phyloP scores from a whole-genome alignment of 2,329 filamentous ascomycete species.

The Colletotrichum salicis region DNA sequence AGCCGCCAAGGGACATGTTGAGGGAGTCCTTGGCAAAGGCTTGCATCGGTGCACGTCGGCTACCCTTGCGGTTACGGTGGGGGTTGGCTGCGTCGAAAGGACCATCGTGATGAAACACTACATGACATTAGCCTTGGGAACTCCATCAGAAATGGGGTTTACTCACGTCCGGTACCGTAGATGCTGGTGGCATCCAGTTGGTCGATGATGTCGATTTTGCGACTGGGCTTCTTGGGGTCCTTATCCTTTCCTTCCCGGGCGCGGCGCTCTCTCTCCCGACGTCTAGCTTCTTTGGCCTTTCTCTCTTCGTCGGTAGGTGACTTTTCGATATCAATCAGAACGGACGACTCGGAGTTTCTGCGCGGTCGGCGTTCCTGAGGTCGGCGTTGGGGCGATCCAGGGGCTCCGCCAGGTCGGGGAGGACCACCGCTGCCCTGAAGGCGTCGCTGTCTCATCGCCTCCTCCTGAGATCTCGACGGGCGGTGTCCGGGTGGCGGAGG shows the following conservation, averaged over 20 bases:
- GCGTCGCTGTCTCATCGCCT: slow-evolving; percentile 64
- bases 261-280: slow-evolving; percentile 63
- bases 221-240: slow-evolving; percentile 58
- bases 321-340: slow-evolving; percentile 67
- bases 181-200: slow-evolving; percentile 96
- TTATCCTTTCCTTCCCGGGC: slow-evolving; percentile 62
- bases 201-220: slow-evolving; percentile 88
- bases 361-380: slow-evolving; percentile 63
- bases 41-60: slow-evolving; percentile 89
- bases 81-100: slow-evolving; percentile 97
- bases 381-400: slow-evolving; percentile 52
- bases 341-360: slow-evolving; percentile 83
- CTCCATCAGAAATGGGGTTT: slow-evolving; percentile 11
- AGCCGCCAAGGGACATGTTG: slow-evolving; percentile 91
- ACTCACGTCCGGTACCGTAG: slow-evolving; percentile 89
- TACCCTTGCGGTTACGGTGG: slow-evolving; percentile 87
- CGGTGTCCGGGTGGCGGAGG: slow-evolving; percentile 64
- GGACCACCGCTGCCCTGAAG: slow-evolving; percentile 48
- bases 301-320: slow-evolving; percentile 69
- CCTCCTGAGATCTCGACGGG: slow-evolving; percentile 73
- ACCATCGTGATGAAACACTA: slow-evolving; percentile 97
- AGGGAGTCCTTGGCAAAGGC: slow-evolving; percentile 92
- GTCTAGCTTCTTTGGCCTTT: slow-evolving; percentile 59
- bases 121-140: slow-evolving; percentile 5
- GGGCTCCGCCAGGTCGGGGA: slow-evolving; percentile 45